Conservation (phyloP, 2,329 filamentous ascomycete species). For the Xylaria polymorpha region DNA sequence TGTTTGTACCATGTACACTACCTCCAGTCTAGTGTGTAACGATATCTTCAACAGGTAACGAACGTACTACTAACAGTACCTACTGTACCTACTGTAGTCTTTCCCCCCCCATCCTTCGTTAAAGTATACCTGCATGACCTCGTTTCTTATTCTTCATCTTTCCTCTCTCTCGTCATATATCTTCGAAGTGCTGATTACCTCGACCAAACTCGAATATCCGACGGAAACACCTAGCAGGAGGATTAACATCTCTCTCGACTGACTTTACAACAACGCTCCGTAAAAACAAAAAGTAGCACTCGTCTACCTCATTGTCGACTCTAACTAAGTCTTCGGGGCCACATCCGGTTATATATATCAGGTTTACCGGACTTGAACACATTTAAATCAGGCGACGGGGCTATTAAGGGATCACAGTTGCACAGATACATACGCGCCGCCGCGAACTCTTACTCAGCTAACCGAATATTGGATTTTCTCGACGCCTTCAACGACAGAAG, state of each 20-base stretch:
- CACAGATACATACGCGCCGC: slow-evolving; percentile 15
- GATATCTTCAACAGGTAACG: slow-evolving; percentile 40
- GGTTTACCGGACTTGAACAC: slow-evolving; percentile 1
- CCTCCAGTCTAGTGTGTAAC: slow-evolving; percentile 35
- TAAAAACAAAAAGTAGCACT: slow-evolving; percentile 12
- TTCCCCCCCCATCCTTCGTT: slow-evolving; percentile 34
- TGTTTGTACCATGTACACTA: slow-evolving; percentile 37
- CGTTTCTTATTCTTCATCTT: slow-evolving; percentile 26
- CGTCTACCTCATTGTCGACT: slow-evolving; percentile 19
- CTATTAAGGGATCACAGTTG: slow-evolving; percentile 16
- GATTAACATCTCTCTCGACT: slow-evolving; percentile 5
- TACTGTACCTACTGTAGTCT: slow-evolving; percentile 31
- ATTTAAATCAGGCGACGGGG: slow-evolving; percentile 17
- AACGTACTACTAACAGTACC: slow-evolving; percentile 2
- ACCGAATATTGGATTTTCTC: slow-evolving; percentile 39
- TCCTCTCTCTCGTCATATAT: slow-evolving; percentile 12
- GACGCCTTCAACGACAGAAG: slow-evolving; percentile 41
- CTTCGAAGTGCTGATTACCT: slow-evolving; percentile 11
- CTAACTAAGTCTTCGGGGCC: slow-evolving; percentile 2
- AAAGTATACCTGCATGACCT: slow-evolving; percentile 30
- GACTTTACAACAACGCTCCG: not conserved
- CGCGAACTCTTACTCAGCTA: slow-evolving; percentile 42
- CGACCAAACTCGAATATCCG: slow-evolving; percentile 18
- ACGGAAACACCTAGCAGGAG: not conserved
- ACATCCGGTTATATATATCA: slow-evolving; percentile 12